Conservation (phyloP, 345 rosid genomes). For the Heritiera littoralis region DNA sequence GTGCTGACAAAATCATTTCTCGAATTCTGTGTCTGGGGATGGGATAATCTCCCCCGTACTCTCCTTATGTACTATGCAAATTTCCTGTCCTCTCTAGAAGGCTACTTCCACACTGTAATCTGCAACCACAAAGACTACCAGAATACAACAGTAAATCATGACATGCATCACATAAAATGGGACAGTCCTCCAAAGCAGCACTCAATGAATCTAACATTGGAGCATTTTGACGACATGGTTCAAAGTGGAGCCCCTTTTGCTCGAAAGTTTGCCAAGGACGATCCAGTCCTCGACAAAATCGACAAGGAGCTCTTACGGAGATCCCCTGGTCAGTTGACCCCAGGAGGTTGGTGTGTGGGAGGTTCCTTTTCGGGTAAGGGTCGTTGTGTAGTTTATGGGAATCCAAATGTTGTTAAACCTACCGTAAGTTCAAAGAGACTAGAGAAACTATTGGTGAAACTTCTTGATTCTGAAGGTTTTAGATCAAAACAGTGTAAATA, state of each 20-base stretch:
- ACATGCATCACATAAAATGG: conserved; percentile 77
- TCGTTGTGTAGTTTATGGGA: conserved; percentile 52
- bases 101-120: conserved; percentile 88
- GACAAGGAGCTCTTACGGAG: conserved; percentile 58
- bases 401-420: conserved; percentile 56
- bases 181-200: conserved; percentile 76
- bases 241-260: conserved; percentile 91
- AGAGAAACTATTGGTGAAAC: conserved; percentile 66
- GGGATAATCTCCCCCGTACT: conserved; percentile 96
- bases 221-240: conserved; percentile 72
- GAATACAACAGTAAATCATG: conserved; percentile 81
- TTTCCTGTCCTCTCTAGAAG: conserved; percentile 76
- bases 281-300: conserved; percentile 61
- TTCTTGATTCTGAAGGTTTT: conserved; percentile 69
- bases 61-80: conserved; percentile 89
- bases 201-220: conserved; percentile 49
- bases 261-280: conserved; percentile 59
- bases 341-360: conserved; percentile 67
- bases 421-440: conserved; percentile 61
- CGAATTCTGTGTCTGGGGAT: conserved; percentile 89
- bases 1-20: conserved; percentile 77
- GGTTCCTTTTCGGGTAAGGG: conserved; percentile 36
- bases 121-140: conserved; percentile 93
- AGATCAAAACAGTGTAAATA: conserved; percentile 86
- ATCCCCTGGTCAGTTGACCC: conserved; percentile 41